phyloP scores from a whole-genome alignment of 2,329 filamentous ascomycete genomes.

The Diaporthe nobilis region DNA sequence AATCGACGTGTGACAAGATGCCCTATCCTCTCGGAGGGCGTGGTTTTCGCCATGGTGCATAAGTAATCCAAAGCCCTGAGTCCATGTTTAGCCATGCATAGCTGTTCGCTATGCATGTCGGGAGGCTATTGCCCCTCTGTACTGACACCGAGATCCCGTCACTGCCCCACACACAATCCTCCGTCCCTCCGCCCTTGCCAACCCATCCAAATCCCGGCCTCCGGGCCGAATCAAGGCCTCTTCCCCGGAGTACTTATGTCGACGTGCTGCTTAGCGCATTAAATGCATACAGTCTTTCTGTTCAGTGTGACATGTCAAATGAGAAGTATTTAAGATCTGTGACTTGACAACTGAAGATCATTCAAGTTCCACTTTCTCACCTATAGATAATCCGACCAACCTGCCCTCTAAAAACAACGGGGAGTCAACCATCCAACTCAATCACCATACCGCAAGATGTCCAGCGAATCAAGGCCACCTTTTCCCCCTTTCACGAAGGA shows the following conservation, averaged over 20 bases:
- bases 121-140: background rate
- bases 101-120: background rate
- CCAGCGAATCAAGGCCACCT: constrained; percentile 55
- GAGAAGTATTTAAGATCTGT: background rate
- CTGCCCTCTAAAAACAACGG: background rate
- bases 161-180: background rate
- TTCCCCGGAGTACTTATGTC: background rate
- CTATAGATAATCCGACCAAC: background rate
- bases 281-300: background rate
- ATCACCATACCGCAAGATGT: constrained; percentile 40
- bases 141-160: constrained; percentile 18
- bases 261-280: background rate
- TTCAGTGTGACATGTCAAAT: background rate
- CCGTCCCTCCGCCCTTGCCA: constrained; percentile 16
- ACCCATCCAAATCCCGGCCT: constrained; percentile 15
- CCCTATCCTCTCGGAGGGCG: constrained; percentile 1
- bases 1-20: background rate
- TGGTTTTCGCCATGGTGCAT: background rate
- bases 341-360: background rate
- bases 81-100: background rate
- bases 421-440: background rate
- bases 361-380: background rate
- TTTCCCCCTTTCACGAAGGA: constrained; percentile 82
- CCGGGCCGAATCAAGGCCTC: constrained; percentile 5
- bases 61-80: background rate